These are phyloP conservation scores for Leccinellum rugosiceps DNA, from an alignment of 768 basidiomycete species.

Conservation along the genomic window DNA sequence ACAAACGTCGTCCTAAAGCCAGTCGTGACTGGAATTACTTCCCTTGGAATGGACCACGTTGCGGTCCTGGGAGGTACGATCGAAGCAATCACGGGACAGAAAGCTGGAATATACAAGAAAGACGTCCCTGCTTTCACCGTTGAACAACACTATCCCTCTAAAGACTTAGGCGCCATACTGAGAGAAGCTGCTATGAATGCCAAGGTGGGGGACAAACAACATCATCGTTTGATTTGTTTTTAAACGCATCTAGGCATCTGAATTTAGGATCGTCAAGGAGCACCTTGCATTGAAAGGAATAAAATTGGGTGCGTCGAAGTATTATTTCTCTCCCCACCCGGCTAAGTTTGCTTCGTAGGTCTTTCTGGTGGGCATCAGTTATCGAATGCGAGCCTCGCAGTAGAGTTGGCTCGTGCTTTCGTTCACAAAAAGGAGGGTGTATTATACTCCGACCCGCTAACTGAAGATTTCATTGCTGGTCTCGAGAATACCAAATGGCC, in stretches of 20 bases:
- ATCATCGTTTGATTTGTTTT: neutral
- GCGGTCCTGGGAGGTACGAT: slow-evolving; percentile 85
- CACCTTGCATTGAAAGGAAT: slow-evolving; percentile 48
- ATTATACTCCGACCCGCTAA: slow-evolving; percentile 33
- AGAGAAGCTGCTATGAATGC: slow-evolving; percentile 60
- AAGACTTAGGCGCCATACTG: slow-evolving; percentile 67
- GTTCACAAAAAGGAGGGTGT: slow-evolving; percentile 36
- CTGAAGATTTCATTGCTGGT: slow-evolving; percentile 55
- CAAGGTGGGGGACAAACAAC: slow-evolving; percentile 42
- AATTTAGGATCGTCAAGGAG: slow-evolving; percentile 60
- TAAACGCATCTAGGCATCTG: slow-evolving; percentile 48
- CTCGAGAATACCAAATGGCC: slow-evolving; percentile 81
- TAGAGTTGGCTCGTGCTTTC: slow-evolving; percentile 68
- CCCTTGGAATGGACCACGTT: slow-evolving; percentile 91
- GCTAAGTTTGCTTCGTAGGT: slow-evolving; percentile 43
- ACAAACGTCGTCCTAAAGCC: slow-evolving; percentile 94
- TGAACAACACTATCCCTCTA: slow-evolving; percentile 70
- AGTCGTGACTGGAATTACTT: slow-evolving; percentile 84
- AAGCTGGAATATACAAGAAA: slow-evolving; percentile 96
- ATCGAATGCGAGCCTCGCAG: slow-evolving; percentile 84
- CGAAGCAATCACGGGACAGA: slow-evolving; percentile 89
- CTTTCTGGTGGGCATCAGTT: slow-evolving; percentile 83
- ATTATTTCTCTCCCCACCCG: neutral
- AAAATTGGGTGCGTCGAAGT: slow-evolving; percentile 53
- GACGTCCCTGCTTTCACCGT: slow-evolving; percentile 86